Percentiles rank a stretch among this genome's conserved stretches.
Evolutionary conservation across 441 rosid species (phyloP).

Genomic region (Cnidoscolus chayamansa): DNA sequence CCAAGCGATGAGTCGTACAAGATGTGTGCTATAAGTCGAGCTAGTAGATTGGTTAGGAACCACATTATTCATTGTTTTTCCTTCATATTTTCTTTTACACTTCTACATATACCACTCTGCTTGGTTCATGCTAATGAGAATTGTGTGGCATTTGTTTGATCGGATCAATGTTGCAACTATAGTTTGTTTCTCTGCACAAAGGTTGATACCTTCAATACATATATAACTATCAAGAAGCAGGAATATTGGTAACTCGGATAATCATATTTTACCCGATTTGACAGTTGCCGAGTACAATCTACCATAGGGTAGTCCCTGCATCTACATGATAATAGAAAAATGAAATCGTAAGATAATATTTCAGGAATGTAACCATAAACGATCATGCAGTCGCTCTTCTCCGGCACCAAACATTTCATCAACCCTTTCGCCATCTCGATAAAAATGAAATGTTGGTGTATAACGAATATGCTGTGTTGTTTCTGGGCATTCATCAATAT

Average conservation of each 20-base stretch:
- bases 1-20: background rate
- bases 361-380: conserved; percentile 94
- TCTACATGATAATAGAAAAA: background rate
- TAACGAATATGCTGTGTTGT: conserved; percentile 80
- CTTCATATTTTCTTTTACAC: background rate
- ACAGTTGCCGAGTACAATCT: background rate
- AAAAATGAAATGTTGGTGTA: conserved; percentile 90
- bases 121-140: conserved; percentile 13
- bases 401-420: conserved; percentile 97
- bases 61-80: conserved; percentile 14
- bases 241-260: background rate
- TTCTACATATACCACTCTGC: background rate
- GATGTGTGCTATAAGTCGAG: conserved; percentile 19
- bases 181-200: background rate
- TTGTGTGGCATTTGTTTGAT: conserved; percentile 8
- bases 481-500: conserved; percentile 93
- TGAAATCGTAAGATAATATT: background rate
- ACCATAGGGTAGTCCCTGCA: background rate
- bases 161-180: conserved; percentile 4
- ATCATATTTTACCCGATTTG: conserved; percentile 2
- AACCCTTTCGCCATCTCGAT: conserved; percentile 77
- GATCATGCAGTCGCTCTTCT: conserved; percentile 85
- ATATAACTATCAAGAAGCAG: background rate
- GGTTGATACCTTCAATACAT: background rate
- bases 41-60: conserved; percentile 9